A percentile compares a stretch with the other conserved stretches of the same genome.
These are phyloP conservation scores for Microdochium bolleyi DNA, from an alignment of 2,329 filamentous ascomycete genomes.

Conservation along the genomic window DNA sequence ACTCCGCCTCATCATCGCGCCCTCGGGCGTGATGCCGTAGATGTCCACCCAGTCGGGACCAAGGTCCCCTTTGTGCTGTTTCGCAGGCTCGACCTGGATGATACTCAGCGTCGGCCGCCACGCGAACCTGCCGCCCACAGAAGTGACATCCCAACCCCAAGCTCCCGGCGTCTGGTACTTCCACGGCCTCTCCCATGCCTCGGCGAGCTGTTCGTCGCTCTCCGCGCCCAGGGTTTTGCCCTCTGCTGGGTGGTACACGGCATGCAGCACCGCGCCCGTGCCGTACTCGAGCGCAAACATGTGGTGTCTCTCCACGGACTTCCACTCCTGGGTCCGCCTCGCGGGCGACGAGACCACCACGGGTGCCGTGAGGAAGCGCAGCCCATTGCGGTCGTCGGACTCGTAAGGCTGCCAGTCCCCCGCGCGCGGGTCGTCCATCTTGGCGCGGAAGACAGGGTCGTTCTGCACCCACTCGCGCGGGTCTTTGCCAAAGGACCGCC, in stretches of 20 bases:
- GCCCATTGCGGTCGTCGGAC: neutral
- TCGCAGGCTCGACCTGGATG: neutral
- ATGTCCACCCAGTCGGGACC: neutral
- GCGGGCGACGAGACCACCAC: neutral
- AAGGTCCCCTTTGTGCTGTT: too few species aligned
- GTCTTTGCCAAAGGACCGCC: neutral
- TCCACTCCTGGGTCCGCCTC: neutral
- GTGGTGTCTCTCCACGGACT: neutral
- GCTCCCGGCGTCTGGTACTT: neutral
- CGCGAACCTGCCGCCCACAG: neutral
- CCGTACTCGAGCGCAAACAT: neutral
- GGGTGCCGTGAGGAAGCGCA: neutral
- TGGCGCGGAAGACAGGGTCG: neutral
- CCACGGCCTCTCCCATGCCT: neutral
- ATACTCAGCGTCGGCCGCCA: neutral
- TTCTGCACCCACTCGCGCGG: neutral
- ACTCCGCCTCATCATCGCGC: neutral
- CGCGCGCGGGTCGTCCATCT: neutral
- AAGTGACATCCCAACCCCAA: neutral
- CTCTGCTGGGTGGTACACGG: neutral
- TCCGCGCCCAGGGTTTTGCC: neutral
- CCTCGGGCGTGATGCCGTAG: neutral
- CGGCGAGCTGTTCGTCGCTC: neutral
- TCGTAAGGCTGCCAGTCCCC: neutral
- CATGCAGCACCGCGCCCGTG: neutral